phyloP scores from a whole-genome alignment of 2,329 filamentous ascomycete genomes.

The Cadophora luteo-olivacea region DNA sequence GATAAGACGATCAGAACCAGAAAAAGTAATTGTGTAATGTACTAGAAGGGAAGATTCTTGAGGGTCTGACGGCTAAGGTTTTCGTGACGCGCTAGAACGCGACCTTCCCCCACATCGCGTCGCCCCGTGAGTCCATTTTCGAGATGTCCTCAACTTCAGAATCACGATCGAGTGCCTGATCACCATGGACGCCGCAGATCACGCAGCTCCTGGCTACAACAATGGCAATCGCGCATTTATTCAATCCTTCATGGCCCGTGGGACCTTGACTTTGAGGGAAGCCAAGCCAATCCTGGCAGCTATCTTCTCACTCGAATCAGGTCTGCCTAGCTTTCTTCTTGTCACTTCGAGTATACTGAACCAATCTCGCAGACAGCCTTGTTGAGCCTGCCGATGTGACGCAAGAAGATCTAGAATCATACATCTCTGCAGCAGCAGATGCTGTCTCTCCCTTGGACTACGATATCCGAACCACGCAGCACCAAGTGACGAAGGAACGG shows the following conservation, averaged over 20 bases:
- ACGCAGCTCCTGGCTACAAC: constrained; percentile 26
- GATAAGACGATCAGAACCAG: no score
- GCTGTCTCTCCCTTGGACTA: constrained; percentile 82
- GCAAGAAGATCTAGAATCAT: constrained; percentile 69
- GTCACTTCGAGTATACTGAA: constrained; percentile 11
- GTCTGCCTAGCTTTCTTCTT: constrained; percentile 26
- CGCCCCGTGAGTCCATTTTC: constrained; percentile 7
- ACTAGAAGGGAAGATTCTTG: not conserved
- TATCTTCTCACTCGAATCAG: constrained; percentile 64
- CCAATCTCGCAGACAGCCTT: constrained; percentile 48
- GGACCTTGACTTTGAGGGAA: constrained; percentile 77
- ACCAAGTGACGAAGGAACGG: constrained; percentile 71
- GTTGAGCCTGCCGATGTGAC: constrained; percentile 68
- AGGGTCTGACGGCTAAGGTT: not conserved
- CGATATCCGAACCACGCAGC: constrained; percentile 77
- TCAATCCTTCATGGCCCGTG: constrained; percentile 83
- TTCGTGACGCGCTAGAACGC: constrained; percentile 22
- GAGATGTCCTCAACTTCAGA: not conserved
- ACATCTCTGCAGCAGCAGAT: constrained; percentile 73
- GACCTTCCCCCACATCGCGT: constrained; percentile 26
- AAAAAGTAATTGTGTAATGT: no score
- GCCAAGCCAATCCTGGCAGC: constrained; percentile 76
- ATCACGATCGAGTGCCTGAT: not conserved
- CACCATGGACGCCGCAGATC: constrained; percentile 12
- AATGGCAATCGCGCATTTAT: constrained; percentile 86